Evolutionary conservation across 1,284 basidiomycete genomes (phyloP), one percentile per base, ranked within the genome.

Genomic region (Waitea zeae): DNA sequence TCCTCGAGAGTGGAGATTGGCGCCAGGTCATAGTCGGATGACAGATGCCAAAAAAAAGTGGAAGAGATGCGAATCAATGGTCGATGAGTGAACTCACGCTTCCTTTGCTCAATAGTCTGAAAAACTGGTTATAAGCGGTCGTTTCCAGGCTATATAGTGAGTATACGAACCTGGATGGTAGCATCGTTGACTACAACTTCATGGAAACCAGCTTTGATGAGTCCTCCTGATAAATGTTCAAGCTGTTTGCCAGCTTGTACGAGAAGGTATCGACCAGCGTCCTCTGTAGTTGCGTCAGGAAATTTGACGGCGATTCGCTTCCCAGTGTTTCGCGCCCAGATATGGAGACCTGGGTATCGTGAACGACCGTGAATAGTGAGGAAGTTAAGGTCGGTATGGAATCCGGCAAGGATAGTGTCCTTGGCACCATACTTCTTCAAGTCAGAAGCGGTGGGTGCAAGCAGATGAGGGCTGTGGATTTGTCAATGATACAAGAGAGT

Each of bases 1-100:
- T 56, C 53, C 9, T 52, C 48, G n/a, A 89, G 57, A 1, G 52
- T 47, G 2, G 70, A 62, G 12, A 87, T 67, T 2, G 83, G 71
- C 1, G 51, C 58, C 13, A 90, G 63, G 36, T 78, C 68, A 42
- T 69, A 78, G 51, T 92, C 88, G 3, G 83, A 86, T 0, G 79
- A 86, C 20, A 93, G 64, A 48, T 90, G 87, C 78, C 80, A 90
- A 61, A 93, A 93, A 61, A 92, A 90, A 0, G 88, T 93, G 1
- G 84, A 89, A 3, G 87, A 92, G 42, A 95, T 88, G 14, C 89
- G 75, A 44, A 90, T 86, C 26, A 80, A 60, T 11, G 88, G 88
- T n/a, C 88, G 71, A 35, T 71, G 64, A 0, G 83, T 75, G 42
- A 64, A 59, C 36, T 65, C 56, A 3, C 46, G 41, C 44, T 67